Conservation (phyloP, 805 yeast species). For the Clavispora asparagi region DNA sequence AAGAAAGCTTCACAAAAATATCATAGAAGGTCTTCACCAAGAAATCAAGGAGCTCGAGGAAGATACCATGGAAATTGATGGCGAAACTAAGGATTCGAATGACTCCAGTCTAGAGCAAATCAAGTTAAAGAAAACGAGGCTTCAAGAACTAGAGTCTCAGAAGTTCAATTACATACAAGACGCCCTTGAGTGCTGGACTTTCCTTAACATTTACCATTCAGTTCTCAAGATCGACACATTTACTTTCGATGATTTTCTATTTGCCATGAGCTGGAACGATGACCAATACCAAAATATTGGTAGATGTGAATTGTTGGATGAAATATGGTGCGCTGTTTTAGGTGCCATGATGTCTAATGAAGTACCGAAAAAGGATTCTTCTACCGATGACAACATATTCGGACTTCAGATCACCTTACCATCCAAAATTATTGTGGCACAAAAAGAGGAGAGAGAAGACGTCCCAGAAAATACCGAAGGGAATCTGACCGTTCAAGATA, state of each 20-base stretch:
- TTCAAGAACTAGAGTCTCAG: neutral
- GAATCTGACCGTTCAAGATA: neutral
- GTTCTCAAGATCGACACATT: slow-evolving; percentile 65
- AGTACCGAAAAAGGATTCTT: slow-evolving; percentile 13
- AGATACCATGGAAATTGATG: slow-evolving; percentile 1
- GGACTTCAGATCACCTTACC: neutral
- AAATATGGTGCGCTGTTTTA: slow-evolving; percentile 62
- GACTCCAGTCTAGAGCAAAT: neutral
- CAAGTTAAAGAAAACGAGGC: neutral
- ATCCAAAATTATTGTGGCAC: neutral
- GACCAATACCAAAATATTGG: slow-evolving; percentile 35
- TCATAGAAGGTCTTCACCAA: slow-evolving; percentile 5
- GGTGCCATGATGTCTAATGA: slow-evolving; percentile 47
- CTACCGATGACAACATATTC: slow-evolving; percentile 5
- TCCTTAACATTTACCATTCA: slow-evolving; percentile 63
- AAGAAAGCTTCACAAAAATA: slow-evolving; percentile 5
- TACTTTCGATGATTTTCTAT: slow-evolving; percentile 73
- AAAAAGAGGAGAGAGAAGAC: neutral
- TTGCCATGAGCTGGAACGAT: slow-evolving; percentile 46
- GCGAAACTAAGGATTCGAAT: neutral
- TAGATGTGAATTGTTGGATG: slow-evolving; percentile 53
- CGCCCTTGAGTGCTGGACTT: slow-evolving; percentile 68
- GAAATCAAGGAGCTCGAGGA: slow-evolving; percentile 4
- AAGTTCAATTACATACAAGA: slow-evolving; percentile 25
- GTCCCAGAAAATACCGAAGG: neutral